phyloP scores from a whole-genome alignment of 441 rosid species.

The Viola pubescens region DNA sequence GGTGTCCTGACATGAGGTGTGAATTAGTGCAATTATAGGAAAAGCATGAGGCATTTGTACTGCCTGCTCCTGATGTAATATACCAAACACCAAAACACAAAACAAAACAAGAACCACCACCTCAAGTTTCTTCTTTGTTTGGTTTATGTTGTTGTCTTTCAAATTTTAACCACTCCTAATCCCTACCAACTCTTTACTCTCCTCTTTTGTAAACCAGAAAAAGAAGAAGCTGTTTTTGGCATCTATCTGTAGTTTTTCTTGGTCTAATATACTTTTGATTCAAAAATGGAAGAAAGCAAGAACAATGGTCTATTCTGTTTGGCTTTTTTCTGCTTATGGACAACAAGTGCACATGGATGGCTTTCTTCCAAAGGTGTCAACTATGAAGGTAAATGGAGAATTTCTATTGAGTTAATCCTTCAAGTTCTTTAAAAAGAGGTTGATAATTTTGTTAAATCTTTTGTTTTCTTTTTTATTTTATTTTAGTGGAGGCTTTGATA shows the following conservation, averaged over 20 bases:
- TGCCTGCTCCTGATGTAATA: constrained; percentile 19
- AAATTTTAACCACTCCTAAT: not conserved
- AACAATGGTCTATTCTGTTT: constrained; percentile 21
- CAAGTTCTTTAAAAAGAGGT: not conserved
- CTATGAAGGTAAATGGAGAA: constrained; percentile 61
- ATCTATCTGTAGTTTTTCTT: not conserved
- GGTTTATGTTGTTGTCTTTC: constrained; percentile 4
- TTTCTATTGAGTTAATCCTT: not conserved
- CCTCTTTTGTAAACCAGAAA: constrained; percentile 8
- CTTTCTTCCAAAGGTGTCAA: constrained; percentile 89
- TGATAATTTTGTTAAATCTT: constrained; percentile 7
- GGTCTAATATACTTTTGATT: constrained; percentile 13
- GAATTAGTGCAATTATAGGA: constrained; percentile 27
- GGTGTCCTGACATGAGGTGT: constrained; percentile 29
- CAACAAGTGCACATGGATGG: constrained; percentile 44
- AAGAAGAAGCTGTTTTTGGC: constrained; percentile 11
- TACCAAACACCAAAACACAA: constrained; percentile 11
- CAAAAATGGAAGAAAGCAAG: constrained; percentile 34
- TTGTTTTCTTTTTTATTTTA: constrained; percentile 11
- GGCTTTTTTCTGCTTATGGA: constrained; percentile 33
- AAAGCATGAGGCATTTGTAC: constrained; percentile 18
- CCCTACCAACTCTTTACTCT: constrained; percentile 11
- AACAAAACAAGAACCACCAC: constrained; percentile 20
- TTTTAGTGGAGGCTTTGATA: constrained; percentile 78
- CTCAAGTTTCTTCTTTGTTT: constrained; percentile 10